Percentiles rank a stretch among this genome's conserved stretches.
Evolutionary conservation across 1,284 basidiomycete species (phyloP).

Genomic region (Fomitopsis schrenkii): DNA sequence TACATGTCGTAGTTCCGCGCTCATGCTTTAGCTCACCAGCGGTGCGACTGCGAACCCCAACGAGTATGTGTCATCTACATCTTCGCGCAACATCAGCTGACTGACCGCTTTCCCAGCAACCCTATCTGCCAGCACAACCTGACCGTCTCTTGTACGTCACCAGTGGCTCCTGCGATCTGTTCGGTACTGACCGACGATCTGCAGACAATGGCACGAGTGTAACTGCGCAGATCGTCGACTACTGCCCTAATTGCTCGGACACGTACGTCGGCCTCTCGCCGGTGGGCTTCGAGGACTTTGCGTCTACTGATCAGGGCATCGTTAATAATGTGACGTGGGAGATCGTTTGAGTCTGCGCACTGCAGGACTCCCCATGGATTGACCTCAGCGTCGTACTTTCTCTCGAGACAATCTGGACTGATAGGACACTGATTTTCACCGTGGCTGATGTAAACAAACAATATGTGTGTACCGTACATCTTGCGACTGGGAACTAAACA

Average conservation of each 20-base stretch:
- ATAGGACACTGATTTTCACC: too few relatives aligned
- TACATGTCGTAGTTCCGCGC: background rate
- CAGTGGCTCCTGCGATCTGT: background rate
- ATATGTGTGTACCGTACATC: too few relatives aligned
- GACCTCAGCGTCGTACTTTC: too few relatives aligned
- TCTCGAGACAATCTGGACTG: too few relatives aligned
- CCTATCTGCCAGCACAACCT: conserved; percentile 29
- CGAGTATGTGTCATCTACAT: conserved; percentile 9
- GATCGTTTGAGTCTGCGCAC: background rate
- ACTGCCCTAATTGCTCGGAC: conserved; percentile 12
- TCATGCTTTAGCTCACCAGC: conserved; percentile 2
- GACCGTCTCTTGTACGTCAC: conserved; percentile 22
- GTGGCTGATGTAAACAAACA: too few relatives aligned
- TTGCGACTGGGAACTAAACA: too few relatives aligned
- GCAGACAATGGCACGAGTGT: conserved; percentile 18
- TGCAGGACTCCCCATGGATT: too few relatives aligned
- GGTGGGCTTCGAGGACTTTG: conserved; percentile 21
- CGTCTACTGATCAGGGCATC: conserved; percentile 12
- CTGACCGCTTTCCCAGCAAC: conserved; percentile 12
- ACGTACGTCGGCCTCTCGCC: conserved; percentile 20
- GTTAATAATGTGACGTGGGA: conserved; percentile 18
- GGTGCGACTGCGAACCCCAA: conserved; percentile 17
- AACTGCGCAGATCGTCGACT: conserved; percentile 22
- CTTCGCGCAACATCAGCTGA: background rate
- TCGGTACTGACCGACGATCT: background rate